Evolutionary conservation across 208 protist species (phyloP).

Genomic region (Wallacemonas rigidus): DNA sequence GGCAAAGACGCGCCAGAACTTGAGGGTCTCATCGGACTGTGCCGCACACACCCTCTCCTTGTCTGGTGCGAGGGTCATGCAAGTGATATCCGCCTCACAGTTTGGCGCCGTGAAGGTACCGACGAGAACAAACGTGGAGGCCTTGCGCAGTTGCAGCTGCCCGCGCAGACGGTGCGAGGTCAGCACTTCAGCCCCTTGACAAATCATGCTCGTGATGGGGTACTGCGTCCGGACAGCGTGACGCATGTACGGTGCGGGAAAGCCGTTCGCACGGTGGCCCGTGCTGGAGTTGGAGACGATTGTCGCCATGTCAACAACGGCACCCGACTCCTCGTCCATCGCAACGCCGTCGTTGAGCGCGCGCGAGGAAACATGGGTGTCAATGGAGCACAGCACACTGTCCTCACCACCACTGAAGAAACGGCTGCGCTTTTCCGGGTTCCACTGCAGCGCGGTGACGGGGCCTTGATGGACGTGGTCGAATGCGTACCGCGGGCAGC

Average conservation of each 20-base stretch:
- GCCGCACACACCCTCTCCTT: constrained; percentile 71
- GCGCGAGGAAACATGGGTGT: constrained; percentile 58
- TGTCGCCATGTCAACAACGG: constrained; percentile 5
- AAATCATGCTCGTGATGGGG: constrained; percentile 69
- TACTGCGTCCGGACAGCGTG: constrained; percentile 61
- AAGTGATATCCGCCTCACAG: constrained; percentile 51
- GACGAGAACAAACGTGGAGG: constrained; percentile 58
- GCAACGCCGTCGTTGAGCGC: constrained; percentile 19
- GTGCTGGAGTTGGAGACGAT: constrained; percentile 18
- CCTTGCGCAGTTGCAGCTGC: constrained; percentile 75
- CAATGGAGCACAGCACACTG: constrained; percentile 70
- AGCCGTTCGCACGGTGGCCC: not conserved
- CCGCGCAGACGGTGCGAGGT: constrained; percentile 66
- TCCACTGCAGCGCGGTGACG: constrained; percentile 65
- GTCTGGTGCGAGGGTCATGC: constrained; percentile 65
- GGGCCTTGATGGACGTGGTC: constrained; percentile 57
- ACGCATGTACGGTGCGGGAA: constrained; percentile 36
- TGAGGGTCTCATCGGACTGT: constrained; percentile 79
- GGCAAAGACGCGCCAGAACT: constrained; percentile 81
- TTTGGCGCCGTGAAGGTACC: constrained; percentile 60
- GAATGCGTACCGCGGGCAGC: constrained; percentile 66
- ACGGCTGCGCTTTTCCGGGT: constrained; percentile 67
- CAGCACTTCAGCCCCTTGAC: constrained; percentile 45
- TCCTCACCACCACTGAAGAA: constrained; percentile 77
- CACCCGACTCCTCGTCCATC: constrained; percentile 20